A percentile compares a stretch with the other conserved stretches of the same genome.
These are phyloP conservation scores for Moesziomyces globuligerus DNA, from an alignment of 1,284 basidiomycete species.

Conservation along the genomic window DNA sequence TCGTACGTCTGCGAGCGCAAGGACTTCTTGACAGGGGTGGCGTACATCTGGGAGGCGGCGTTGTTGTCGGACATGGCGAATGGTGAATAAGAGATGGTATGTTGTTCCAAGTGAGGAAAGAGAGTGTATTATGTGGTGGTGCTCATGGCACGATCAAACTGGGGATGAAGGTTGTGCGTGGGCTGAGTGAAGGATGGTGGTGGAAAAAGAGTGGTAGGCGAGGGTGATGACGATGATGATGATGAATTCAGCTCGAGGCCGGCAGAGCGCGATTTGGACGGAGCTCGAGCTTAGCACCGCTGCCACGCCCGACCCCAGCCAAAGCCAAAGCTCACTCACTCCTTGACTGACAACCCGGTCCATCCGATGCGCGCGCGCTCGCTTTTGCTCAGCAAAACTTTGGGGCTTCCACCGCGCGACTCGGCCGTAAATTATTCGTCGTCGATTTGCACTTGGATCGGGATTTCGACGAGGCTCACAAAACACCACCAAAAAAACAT, in stretches of 20 bases:
- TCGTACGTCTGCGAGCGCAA: conserved; percentile 31
- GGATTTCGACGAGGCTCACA: too few relatives aligned
- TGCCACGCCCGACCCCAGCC: too few relatives aligned
- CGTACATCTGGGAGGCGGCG: conserved; percentile 31
- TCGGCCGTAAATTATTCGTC: conserved; percentile 13
- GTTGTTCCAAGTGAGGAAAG: not conserved
- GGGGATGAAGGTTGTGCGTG: not conserved
- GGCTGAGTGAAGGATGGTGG: not conserved
- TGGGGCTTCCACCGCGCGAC: not conserved
- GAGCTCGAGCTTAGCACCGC: too few relatives aligned
- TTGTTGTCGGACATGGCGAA: conserved; percentile 18
- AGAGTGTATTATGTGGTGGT: conserved; percentile 4
- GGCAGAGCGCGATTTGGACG: conserved; percentile 4
- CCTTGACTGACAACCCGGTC: conserved; percentile 17
- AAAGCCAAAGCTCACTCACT: not conserved
- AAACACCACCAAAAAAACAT: conserved; percentile 8
- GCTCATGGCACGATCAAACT: conserved; percentile 12
- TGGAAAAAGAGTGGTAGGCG: not conserved
- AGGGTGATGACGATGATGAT: not conserved
- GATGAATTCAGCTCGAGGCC: conserved; percentile 2
- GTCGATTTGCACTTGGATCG: not conserved
- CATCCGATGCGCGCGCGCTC: conserved; percentile 9
- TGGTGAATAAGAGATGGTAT: not conserved
- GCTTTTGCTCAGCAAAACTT: conserved; percentile 26
- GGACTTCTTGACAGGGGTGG: conserved; percentile 27